phyloP scores from a whole-genome alignment of 116 monocot genomes.

The Trichopus zeylanicus region DNA sequence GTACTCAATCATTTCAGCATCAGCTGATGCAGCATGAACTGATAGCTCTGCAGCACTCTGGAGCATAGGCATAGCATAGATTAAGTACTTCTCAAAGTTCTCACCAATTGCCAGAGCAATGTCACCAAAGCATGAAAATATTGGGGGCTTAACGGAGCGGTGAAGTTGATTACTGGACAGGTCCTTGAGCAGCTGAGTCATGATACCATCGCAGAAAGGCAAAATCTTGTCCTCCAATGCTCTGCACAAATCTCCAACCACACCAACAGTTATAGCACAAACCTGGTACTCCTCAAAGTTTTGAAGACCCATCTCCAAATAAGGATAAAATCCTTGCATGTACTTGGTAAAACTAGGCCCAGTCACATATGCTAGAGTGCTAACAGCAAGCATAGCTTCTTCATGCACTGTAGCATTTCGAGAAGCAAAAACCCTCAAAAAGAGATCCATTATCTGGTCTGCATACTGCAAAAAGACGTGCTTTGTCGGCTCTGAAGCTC shows the following conservation, averaged over 20 bases:
- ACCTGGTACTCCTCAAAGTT: conserved; percentile 44
- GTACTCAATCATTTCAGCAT: conserved; percentile 56
- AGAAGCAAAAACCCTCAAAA: conserved; percentile 41
- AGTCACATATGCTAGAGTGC: conserved; percentile 38
- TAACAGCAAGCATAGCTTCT: conserved; percentile 61
- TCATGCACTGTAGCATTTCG: conserved; percentile 61
- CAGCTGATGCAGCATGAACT: conserved; percentile 10
- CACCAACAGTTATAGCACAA: conserved; percentile 49
- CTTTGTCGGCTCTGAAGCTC: conserved; percentile 29
- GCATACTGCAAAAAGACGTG: conserved; percentile 26
- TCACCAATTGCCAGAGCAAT: conserved; percentile 45
- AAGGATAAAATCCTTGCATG: conserved; percentile 36
- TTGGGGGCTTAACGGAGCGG: conserved; percentile 48
- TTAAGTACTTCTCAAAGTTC: conserved; percentile 40
- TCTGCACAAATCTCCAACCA: conserved; percentile 39
- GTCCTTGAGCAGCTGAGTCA: conserved; percentile 55
- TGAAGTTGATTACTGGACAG: conserved; percentile 52
- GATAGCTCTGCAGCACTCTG: conserved; percentile 50
- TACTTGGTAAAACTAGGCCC: conserved; percentile 31
- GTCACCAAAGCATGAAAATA: conserved; percentile 37
- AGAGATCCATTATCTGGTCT: conserved; percentile 37
- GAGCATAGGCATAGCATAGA: conserved; percentile 48
- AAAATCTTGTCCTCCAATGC: conserved; percentile 34
- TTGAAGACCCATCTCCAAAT: conserved; percentile 58
- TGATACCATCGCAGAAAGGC: conserved; percentile 50